Evolutionary conservation across 768 basidiomycete genomes (phyloP), one percentile per base, ranked within the genome.

Genomic region (Agaricus subrufescens): DNA sequence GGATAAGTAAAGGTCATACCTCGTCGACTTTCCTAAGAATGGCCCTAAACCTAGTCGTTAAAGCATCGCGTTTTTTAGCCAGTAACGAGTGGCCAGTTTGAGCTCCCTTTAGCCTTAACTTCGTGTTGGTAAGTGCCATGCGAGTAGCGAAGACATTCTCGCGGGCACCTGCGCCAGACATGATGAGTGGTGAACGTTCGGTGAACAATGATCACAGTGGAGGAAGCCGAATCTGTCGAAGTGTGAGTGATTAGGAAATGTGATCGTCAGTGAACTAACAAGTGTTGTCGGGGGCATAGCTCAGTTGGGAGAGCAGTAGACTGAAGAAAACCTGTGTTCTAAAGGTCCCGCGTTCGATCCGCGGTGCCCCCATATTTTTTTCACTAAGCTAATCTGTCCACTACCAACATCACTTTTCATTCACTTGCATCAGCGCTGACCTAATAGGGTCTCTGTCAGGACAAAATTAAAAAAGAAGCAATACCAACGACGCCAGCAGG

Each of bases 11-110:
- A 34, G 56, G 25, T 58, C 73, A 61, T 62, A 94, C 95, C 79
- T 99, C 97, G 66, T 98, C 95, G n/a, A 99, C 96, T 73, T 97
- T 98, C 70, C 79, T 85, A 58, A 98, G 75, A 68, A 99, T 99
- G 29, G 90, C 84, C 56, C 97, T 81, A 77, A 99, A 99, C 65
- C 97, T 81, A 38, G 91, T 93, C 31, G 90, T 96, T 63, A 98
- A 75, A 48, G 97, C 97, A 78, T 99, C 97, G 54, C 94, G 84
- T 75, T 99, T 99, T 84, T 98, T 98, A 27, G 96, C 94, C 26
- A 98, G 81, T 23, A 98, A 76, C 0, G 93, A 94, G 70, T 98
- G 96, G 29, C 96, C 95, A 0, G 92, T 96, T 71, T 94, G 91
- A 5, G 94, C 94, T 19, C 93, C 85, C 69, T 96, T 96, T 56